These are phyloP conservation scores for Suillus variegatus DNA, from an alignment of 768 basidiomycete genomes.

Conservation along the genomic window DNA sequence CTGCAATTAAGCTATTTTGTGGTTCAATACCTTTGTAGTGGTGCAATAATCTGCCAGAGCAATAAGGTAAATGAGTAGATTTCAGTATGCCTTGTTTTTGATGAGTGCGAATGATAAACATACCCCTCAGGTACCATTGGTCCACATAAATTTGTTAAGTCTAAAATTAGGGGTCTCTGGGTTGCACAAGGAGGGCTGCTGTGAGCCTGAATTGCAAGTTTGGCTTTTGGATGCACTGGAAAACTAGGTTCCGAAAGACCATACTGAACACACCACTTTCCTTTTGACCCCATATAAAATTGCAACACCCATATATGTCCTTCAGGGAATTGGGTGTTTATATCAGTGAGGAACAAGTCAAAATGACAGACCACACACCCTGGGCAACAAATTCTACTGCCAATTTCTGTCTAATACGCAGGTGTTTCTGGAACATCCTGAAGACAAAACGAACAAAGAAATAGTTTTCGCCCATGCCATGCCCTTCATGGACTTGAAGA, in stretches of 20 bases:
- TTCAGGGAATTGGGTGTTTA: not conserved
- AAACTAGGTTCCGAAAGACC: not conserved
- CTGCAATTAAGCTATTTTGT: too few relatives aligned
- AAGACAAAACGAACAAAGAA: conserved; percentile 52
- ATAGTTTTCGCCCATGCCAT: conserved; percentile 36
- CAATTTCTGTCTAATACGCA: conserved; percentile 54
- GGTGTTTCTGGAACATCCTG: conserved; percentile 59
- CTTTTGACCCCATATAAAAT: conserved; percentile 14
- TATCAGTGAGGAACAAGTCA: not conserved
- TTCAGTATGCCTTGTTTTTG: not conserved
- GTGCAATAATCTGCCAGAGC: not conserved
- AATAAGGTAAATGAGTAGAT: not conserved
- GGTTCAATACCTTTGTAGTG: not conserved
- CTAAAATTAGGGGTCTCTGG: too few relatives aligned
- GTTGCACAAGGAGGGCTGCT: too few relatives aligned
- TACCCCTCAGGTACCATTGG: not conserved
- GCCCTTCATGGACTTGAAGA: conserved; percentile 44
- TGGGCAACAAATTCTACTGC: conserved; percentile 52
- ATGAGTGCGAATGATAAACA: not conserved
- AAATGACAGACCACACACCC: too few relatives aligned
- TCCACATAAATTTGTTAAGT: too few relatives aligned
- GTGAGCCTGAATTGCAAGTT: too few relatives aligned
- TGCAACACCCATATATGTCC: not conserved
- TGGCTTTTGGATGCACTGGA: not conserved
- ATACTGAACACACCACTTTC: not conserved